Evolutionary conservation across 1,284 basidiomycete genomes (phyloP), one percentile per base, ranked within the genome.

Genomic region (Pholiota adiposa): DNA sequence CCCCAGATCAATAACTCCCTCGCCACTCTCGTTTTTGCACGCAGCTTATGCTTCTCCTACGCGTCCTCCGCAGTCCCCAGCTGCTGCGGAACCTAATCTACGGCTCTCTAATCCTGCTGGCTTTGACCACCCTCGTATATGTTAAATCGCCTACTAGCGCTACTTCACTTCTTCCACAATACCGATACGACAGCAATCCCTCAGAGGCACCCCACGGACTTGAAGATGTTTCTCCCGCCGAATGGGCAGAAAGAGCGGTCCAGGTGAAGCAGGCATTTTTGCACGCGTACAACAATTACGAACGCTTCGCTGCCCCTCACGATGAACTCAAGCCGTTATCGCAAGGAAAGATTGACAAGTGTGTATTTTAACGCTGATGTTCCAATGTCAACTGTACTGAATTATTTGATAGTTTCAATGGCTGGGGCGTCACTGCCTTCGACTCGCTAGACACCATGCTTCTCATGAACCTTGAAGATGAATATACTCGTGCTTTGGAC

Each of bases 391-490:
- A 14, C 49, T 34, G 21, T 25, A 25, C 51, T 19, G 12, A 14
- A 27, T n/a, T 8, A 6, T 23, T 16, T 21, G 27, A n/a, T 63
- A 90, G 89, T 58, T 89, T 90, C 70, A 90, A 90, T 69, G 88
- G 92, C 7, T 97, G 96, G 95, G 94, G 93, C 12, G 89, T 96
- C 0, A 90, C 90, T 1, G 83, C 88, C 54, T 83, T 93, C 61
- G 93, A 94, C 68, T 86, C 90, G 2, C 82, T 98, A 16, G 94
- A 97, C 71, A 97, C 96, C 0, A 88, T 98, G 76, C 80, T 93
- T 27, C 77, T 98, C 54, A 92, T 98, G 90, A 89, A 82, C 23
- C 81, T 97, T 11, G 75, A 87, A n/a, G 83, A 87, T 12, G 92
- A 97, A 71, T 97, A 92, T 73, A 73, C 80, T 23, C 81, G 87